phyloP scores from a whole-genome alignment of 495 filamentous ascomycete genomes.

The Cercophora scortea region DNA sequence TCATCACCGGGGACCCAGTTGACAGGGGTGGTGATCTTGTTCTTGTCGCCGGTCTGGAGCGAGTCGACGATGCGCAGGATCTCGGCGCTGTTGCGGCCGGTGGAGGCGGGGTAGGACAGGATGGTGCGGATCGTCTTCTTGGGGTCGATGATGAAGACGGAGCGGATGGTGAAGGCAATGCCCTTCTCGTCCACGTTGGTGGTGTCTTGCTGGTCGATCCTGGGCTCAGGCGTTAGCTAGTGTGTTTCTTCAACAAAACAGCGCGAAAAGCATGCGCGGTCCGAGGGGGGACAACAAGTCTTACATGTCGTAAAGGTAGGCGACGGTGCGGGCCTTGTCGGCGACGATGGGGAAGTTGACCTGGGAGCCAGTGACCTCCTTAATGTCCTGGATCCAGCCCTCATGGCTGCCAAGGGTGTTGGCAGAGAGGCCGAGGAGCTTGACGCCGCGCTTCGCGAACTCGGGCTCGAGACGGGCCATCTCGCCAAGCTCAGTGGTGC shows the following conservation, averaged over 20 bases:
- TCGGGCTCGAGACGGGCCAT: conserved; percentile 95
- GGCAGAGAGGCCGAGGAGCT: conserved; percentile 91
- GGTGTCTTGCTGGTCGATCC: conserved; percentile 70
- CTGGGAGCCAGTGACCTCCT: conserved; percentile 77
- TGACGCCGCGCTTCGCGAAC: conserved; percentile 86
- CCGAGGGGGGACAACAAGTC: conserved; percentile 18
- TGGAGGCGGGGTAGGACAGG: conserved; percentile 93
- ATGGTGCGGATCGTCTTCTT: conserved; percentile 97
- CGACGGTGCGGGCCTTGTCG: conserved; percentile 91
- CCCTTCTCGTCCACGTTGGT: conserved; percentile 93
- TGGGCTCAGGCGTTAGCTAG: conserved; percentile 15
- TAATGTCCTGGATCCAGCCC: conserved; percentile 91
- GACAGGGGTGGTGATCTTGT: conserved; percentile 87
- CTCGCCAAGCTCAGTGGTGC: conserved; percentile 97
- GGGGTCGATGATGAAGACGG: conserved; percentile 97
- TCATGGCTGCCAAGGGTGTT: conserved; percentile 61
- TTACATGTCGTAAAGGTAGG: conserved; percentile 90
- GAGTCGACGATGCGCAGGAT: conserved; percentile 93
- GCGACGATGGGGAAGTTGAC: conserved; percentile 94
- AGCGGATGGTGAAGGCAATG: conserved; percentile 96
- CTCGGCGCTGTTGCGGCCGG: conserved; percentile 93
- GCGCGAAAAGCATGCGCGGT: not conserved
- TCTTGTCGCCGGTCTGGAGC: conserved; percentile 94
- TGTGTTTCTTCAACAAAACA: not conserved
- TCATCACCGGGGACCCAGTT: conserved; percentile 90